Percentiles rank a stretch among this genome's conserved stretches.
phyloP scores from a whole-genome alignment of 352 stramenopile species.

The Phytophthora kernoviae region DNA sequence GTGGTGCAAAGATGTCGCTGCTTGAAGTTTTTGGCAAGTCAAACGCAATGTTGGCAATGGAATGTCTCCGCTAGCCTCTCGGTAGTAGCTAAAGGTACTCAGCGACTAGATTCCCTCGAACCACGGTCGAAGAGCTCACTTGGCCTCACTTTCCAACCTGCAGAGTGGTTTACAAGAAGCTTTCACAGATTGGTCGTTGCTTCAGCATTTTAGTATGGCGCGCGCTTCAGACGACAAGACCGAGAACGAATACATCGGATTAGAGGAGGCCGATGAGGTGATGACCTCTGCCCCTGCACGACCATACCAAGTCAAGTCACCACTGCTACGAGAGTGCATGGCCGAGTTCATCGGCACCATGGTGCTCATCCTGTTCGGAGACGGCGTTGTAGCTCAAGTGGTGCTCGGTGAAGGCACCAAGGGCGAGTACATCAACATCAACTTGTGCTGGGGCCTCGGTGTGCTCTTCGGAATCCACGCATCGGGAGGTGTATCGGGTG shows the following conservation, averaged over 20 bases:
- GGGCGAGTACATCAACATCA: slow-evolving; percentile 64
- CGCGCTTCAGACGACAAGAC: slow-evolving; percentile 13
- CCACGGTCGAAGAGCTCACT: neutral
- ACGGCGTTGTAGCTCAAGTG: slow-evolving; percentile 58
- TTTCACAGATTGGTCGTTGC: too few species aligned
- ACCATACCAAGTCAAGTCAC: slow-evolving; percentile 29
- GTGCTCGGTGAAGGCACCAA: slow-evolving; percentile 43
- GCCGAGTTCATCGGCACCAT: slow-evolving; percentile 58
- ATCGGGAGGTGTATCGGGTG: slow-evolving; percentile 45
- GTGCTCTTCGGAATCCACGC: slow-evolving; percentile 65
- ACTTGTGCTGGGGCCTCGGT: slow-evolving; percentile 62
- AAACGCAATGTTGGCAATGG: too few species aligned
- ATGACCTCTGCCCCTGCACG: slow-evolving; percentile 12
- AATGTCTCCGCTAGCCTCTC: too few species aligned
- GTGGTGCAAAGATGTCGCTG: slow-evolving; percentile 16
- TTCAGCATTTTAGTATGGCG: neutral
- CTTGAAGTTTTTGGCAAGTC: slow-evolving; percentile 15
- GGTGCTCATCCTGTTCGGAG: slow-evolving; percentile 60
- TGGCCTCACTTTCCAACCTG: slow-evolving; percentile 16
- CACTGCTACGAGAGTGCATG: slow-evolving; percentile 50
- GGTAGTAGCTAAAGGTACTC: too few species aligned
- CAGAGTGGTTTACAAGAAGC: slow-evolving; percentile 9
- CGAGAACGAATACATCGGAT: slow-evolving; percentile 29
- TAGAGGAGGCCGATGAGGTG: slow-evolving; percentile 26
- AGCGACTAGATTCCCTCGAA: too few species aligned